phyloP scores from a whole-genome alignment of 345 rosid genomes.

The Salix brachista region DNA sequence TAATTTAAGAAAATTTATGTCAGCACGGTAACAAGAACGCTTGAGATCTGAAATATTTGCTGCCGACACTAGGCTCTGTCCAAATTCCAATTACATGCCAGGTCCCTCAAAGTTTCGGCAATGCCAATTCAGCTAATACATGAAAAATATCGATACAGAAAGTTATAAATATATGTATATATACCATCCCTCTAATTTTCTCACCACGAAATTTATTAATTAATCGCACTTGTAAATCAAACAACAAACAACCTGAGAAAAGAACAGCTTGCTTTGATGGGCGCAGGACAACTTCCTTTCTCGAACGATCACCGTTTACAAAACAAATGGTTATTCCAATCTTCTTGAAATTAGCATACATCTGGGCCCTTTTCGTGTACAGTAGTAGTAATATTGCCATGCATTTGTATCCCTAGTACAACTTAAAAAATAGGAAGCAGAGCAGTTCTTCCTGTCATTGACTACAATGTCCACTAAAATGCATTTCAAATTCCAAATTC shows the following conservation, averaged over 20 bases:
- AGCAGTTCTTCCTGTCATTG: slow-evolving; percentile 17
- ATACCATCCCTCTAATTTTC: not conserved
- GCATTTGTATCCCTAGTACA: not conserved
- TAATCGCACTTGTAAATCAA: slow-evolving; percentile 9
- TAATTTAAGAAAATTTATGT: no score
- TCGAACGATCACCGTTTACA: slow-evolving; percentile 19
- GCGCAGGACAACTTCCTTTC: slow-evolving; percentile 6
- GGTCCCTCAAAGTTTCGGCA: not conserved
- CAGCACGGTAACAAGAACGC: no score
- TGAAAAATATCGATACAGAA: not conserved
- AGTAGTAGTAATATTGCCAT: not conserved
- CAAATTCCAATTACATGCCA: not conserved
- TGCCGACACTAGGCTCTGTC: not conserved
- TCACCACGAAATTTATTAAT: not conserved
- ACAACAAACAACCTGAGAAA: slow-evolving; percentile 8
- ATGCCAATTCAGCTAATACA: not conserved
- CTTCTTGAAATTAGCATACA: slow-evolving; percentile 2
- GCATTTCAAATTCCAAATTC: slow-evolving; percentile 3
- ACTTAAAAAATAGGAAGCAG: slow-evolving; percentile 5
- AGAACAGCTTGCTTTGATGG: slow-evolving; percentile 11
- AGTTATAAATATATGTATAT: not conserved
- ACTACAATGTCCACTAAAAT: slow-evolving; percentile 4
- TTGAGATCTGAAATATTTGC: not conserved
- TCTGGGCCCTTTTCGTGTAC: not conserved
- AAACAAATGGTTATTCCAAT: slow-evolving; percentile 8